Conservation (phyloP, 306 rosid genomes). For the Cucurbita moschata region DNA sequence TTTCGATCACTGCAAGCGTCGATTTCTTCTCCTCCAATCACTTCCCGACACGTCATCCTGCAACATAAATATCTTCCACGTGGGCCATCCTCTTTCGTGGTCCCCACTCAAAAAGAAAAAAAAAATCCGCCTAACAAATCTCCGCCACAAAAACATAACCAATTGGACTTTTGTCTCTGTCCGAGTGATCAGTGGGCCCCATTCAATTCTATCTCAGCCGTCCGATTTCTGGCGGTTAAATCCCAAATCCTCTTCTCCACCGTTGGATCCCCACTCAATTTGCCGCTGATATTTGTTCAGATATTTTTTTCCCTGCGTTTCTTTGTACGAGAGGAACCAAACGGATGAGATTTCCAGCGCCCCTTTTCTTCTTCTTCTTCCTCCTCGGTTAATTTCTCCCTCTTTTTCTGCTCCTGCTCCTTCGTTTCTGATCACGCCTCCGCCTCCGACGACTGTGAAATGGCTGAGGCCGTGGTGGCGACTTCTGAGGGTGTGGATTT, state of each 20-base stretch:
- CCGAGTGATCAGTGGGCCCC: no score
- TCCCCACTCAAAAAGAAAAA: background rate
- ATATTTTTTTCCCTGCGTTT: slow-evolving; percentile 1
- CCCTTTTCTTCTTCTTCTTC: background rate
- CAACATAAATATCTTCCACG: background rate
- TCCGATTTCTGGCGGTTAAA: slow-evolving; percentile 15
- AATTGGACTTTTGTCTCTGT: background rate
- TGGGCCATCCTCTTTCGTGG: background rate
- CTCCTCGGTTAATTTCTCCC: background rate
- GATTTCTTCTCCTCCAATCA: background rate
- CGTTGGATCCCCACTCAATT: slow-evolving; percentile 21
- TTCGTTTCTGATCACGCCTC: background rate
- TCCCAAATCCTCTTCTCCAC: slow-evolving; percentile 4
- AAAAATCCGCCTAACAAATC: background rate
- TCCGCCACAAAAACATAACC: background rate
- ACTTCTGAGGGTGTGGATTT: slow-evolving; percentile 26
- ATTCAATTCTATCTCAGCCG: slow-evolving; percentile 9
- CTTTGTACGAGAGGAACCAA: background rate
- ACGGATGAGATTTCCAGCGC: slow-evolving; percentile 9
- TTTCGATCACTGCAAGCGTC: background rate
- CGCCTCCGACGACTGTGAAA: background rate
- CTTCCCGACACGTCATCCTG: background rate
- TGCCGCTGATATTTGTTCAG: slow-evolving; percentile 1
- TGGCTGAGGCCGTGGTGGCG: slow-evolving; percentile 41
- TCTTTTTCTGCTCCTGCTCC: background rate